Conservation (phyloP, 768 basidiomycete genomes). For the Russula compacta region DNA sequence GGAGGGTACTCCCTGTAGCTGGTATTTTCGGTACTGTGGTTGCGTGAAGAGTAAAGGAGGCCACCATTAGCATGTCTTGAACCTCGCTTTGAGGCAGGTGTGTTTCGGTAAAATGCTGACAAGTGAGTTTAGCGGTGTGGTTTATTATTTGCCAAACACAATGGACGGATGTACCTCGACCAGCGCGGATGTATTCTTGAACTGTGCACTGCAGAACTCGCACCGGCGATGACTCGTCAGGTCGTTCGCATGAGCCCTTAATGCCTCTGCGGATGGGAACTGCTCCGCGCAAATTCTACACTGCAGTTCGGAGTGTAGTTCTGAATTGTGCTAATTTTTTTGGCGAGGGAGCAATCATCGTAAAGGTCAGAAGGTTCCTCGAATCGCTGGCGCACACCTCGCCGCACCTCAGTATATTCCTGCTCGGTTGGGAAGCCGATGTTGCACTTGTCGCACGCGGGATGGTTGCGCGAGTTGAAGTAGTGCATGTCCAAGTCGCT, state of each 20-base stretch:
- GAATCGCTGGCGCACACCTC: background rate
- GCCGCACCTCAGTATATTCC: slow-evolving; percentile 10
- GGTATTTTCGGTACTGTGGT: background rate
- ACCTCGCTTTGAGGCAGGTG: slow-evolving; percentile 2
- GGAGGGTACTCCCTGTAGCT: background rate
- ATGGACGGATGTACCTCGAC: slow-evolving; percentile 10
- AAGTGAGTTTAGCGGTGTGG: background rate
- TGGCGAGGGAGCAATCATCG: background rate
- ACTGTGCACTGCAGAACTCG: slow-evolving; percentile 16
- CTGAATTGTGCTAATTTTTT: slow-evolving; percentile 9
- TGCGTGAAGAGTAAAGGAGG: background rate
- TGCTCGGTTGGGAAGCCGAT: slow-evolving; percentile 8
- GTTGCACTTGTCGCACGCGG: slow-evolving; percentile 4
- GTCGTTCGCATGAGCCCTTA: background rate
- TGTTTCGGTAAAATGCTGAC: slow-evolving; percentile 12
- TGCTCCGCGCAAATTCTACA: slow-evolving; percentile 10
- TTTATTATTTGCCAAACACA: background rate
- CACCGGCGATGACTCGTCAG: slow-evolving; percentile 10
- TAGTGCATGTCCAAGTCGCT: slow-evolving; percentile 16
- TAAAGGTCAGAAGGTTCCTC: background rate
- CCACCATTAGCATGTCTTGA: background rate
- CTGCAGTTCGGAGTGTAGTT: slow-evolving; percentile 7
- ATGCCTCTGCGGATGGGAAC: slow-evolving; percentile 8
- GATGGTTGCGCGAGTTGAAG: slow-evolving; percentile 14
- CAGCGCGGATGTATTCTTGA: slow-evolving; percentile 15